A percentile compares a stretch with the other conserved stretches of the same genome.
Conservation (phyloP, 2,329 filamentous ascomycete genomes). For the Fusarium odoratissimum region DNA sequence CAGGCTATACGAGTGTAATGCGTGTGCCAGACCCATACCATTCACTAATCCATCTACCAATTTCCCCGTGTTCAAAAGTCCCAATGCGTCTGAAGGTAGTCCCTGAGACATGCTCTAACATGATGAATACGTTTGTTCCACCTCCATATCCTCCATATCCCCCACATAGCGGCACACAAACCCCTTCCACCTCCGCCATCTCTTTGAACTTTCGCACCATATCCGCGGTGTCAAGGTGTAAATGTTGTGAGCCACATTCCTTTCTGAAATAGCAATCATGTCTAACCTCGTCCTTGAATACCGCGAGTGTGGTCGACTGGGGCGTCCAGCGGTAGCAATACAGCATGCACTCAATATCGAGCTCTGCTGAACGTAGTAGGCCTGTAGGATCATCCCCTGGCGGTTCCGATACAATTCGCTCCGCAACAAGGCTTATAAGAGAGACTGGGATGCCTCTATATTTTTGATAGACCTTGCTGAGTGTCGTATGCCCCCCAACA, state of each 20-base stretch:
- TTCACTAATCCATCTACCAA: neutral
- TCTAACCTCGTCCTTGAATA: neutral
- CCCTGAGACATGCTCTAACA: neutral
- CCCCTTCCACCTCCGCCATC: neutral
- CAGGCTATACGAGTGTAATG: neutral
- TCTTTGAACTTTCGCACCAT: neutral
- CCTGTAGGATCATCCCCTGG: neutral
- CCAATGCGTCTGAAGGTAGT: accelerated
- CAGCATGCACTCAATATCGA: neutral
- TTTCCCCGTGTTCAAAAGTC: too few species aligned
- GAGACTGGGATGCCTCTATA: too few species aligned
- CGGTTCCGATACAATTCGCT: accelerated
- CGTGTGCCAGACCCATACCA: neutral
- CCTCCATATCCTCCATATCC: accelerated
- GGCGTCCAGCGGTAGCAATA: neutral
- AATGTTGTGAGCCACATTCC: accelerated
- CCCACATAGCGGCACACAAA: neutral
- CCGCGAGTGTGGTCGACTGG: neutral
- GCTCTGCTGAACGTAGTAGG: accelerated
- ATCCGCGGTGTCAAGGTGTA: neutral
- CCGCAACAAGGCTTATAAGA: too few species aligned
- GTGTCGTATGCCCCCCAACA: neutral
- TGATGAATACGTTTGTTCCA: neutral
- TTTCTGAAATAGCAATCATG: neutral
- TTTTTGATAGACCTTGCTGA: accelerated